Percentiles rank a stretch among this genome's conserved stretches.
Conservation (phyloP, 805 yeast species). For the Cyberlindnera mycetangii region DNA sequence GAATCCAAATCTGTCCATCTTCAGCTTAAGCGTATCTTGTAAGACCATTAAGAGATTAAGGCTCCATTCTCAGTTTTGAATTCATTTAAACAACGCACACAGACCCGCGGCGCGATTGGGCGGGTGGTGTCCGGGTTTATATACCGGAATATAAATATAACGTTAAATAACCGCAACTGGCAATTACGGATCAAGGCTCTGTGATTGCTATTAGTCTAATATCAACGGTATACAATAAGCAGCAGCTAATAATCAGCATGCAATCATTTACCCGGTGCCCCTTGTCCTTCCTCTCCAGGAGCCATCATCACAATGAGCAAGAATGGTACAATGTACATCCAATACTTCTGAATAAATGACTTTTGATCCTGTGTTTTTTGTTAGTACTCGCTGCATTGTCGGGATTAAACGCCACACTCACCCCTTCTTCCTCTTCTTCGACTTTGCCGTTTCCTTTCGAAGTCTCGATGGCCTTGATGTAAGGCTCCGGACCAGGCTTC, state of each 20-base stretch:
- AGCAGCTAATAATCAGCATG: too few species aligned
- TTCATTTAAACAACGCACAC: too few species aligned
- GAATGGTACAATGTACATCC: constrained; percentile 59
- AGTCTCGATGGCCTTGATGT: constrained; percentile 1
- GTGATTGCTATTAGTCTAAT: too few species aligned
- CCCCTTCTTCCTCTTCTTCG: constrained; percentile 9
- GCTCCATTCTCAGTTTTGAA: too few species aligned
- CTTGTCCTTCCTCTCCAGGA: constrained; percentile 12
- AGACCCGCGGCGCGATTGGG: too few species aligned
- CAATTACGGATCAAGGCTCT: neutral
- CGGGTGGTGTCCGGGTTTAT: too few species aligned
- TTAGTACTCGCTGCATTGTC: too few species aligned
- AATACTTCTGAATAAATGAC: constrained; percentile 57
- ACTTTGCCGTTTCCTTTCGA: too few species aligned
- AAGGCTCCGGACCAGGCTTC: constrained; percentile 16
- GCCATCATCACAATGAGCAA: constrained; percentile 34
- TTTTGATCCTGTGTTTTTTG: constrained; percentile 24
- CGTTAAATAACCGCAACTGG: neutral
- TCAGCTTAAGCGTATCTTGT: neutral
- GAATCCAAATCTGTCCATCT: constrained; percentile 12
- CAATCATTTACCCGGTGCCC: constrained; percentile 1
- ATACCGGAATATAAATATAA: too few species aligned
- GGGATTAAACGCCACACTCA: too few species aligned
- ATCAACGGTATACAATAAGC: too few species aligned
- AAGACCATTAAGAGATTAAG: too few species aligned